Percentiles rank a stretch among this genome's conserved stretches.
These are phyloP conservation scores for Epicoccum sorghinum DNA, from an alignment of 2,329 filamentous ascomycete species.

Conservation along the genomic window DNA sequence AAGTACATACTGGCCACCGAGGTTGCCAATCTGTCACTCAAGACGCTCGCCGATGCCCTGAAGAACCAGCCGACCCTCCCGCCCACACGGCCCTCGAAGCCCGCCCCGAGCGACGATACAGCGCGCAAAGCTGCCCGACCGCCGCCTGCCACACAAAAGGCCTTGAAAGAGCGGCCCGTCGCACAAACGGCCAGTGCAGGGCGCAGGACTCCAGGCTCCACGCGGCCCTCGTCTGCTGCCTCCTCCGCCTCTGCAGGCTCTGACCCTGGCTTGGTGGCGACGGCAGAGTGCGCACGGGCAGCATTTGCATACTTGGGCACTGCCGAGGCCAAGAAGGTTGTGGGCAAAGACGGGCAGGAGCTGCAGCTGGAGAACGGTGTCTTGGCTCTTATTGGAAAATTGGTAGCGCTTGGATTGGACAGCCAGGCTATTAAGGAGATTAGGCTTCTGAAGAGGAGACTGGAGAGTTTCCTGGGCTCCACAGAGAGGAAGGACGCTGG, in stretches of 20 bases:
- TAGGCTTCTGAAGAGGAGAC: conserved; percentile 66
- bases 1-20: conserved; percentile 73
- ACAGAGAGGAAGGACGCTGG: conserved; percentile 5
- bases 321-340: conserved; percentile 58
- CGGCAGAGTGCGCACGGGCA: conserved; percentile 71
- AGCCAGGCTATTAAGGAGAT: conserved; percentile 74
- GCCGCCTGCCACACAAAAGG: conserved; percentile 59
- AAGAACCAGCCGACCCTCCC: conserved; percentile 52
- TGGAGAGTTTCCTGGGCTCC: conserved; percentile 54
- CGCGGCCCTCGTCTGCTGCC: conserved; percentile 49
- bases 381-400: conserved; percentile 70
- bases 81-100: conserved; percentile 22
- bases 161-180: conserved; percentile 65
- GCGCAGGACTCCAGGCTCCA: conserved; percentile 36
- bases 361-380: conserved; percentile 77
- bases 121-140: conserved; percentile 28
- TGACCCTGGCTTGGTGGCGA: conserved; percentile 54
- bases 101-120: conserved; percentile 33
- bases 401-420: conserved; percentile 68
- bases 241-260: conserved; percentile 28
- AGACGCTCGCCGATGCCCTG: conserved; percentile 69
- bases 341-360: conserved; percentile 62
- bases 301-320: conserved; percentile 70
- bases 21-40: conserved; percentile 73
- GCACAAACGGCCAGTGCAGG: conserved; percentile 66